Evolutionary conservation across 2,329 filamentous ascomycete genomes (phyloP), one percentile per base, ranked within the genome.

Genomic region (Neoarthrinium moseri): DNA sequence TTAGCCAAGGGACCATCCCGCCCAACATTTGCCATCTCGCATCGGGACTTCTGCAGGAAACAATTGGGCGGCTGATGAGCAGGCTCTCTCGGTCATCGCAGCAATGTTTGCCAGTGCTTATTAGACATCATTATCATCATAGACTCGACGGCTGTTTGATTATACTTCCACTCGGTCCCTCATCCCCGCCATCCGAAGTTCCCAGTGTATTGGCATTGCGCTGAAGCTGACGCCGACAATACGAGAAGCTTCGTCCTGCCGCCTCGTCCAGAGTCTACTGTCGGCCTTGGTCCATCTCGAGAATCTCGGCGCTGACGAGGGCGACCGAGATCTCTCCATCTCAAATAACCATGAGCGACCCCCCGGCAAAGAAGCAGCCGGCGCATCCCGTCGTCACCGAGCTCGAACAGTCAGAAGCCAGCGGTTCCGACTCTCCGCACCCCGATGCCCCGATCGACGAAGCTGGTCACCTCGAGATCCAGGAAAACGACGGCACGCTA

Each of bases 401-500:
- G 32, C 20, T 30, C n/a, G 30, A 44, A 30, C 40, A 24, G 11
- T 22, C 22, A 36, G 38, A 45, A 11, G n/a, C 26, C 23, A 18
- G 41, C 30, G 21, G 20, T 8, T 45, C 48, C 48, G 73, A 49
- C 58, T 63, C 45, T 8, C 36, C 38, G 10, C 56, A 57, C 51
- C 56, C 58, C 29, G 59, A 61, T 44, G 59, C 59, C 35, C 58
- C 55, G 36, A 53, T 57, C 48, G 51, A 51, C 50, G 53, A 57
- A 17, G 56, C 59, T 43, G 58, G 58, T 36, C 62, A 59, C 17
- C 67, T 79, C 53, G 71, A 70, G 36, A 67, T 76, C 52, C n/a
- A n/a, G n/a, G 63, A 80, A 53, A 73, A 73, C 49, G 61, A 72
- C 47, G 65, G 70, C 52, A 62, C 71, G 27, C 73, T 77, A 6